Conservation (phyloP, 352 stramenopile species). For the Peronosclerospora sorghi region DNA sequence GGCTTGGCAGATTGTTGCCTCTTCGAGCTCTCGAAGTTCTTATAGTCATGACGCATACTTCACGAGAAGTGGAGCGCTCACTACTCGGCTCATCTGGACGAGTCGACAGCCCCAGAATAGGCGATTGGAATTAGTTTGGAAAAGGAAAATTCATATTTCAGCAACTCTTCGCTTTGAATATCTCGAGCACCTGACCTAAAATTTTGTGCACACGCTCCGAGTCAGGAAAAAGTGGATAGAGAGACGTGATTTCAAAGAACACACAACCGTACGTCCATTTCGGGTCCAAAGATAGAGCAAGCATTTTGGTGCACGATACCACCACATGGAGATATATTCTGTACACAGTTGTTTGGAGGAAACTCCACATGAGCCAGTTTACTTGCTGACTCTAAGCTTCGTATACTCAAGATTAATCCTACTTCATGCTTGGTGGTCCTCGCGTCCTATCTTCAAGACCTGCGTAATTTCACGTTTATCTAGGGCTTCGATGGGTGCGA, state of each 20-base stretch:
- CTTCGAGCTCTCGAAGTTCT: conserved; percentile 77
- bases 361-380: conserved; percentile 92
- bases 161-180: conserved; percentile 86
- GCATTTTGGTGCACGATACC: conserved; percentile 93
- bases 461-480: too few relatives aligned
- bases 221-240: conserved; percentile 92
- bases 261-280: conserved; percentile 95
- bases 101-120: conserved; percentile 80
- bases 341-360: conserved; percentile 94
- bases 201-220: conserved; percentile 92
- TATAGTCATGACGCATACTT: conserved; percentile 84
- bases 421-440: too few relatives aligned
- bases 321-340: conserved; percentile 94
- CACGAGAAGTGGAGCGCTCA: conserved; percentile 82
- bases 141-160: conserved; percentile 91
- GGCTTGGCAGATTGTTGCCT: conserved; percentile 20
- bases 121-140: conserved; percentile 85
- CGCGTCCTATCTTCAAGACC: too few relatives aligned
- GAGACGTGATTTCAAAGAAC: conserved; percentile 91
- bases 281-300: conserved; percentile 89
- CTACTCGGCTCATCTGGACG: conserved; percentile 85
- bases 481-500: too few relatives aligned
- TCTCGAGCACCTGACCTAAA: conserved; percentile 85
- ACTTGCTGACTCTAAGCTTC: conserved; percentile 90
- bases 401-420: too few relatives aligned